A percentile compares a stretch with the other conserved stretches of the same genome.
Conservation (phyloP, 2,329 filamentous ascomycete genomes). For the Madurella fahalii region DNA sequence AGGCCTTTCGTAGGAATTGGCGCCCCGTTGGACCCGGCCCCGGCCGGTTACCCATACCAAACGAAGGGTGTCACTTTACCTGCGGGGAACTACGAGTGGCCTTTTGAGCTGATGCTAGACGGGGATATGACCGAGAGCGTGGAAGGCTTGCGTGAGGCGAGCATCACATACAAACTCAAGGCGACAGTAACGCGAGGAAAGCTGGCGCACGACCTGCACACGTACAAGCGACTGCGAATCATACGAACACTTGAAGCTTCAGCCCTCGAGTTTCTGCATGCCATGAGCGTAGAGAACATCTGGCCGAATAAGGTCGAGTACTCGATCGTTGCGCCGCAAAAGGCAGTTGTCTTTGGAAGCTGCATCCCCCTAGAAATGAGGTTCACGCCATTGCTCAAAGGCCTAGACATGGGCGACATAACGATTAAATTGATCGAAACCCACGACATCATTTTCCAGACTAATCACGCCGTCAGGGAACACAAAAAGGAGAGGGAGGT, state of each 20-base stretch:
- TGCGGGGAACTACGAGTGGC: slow-evolving; percentile 79
- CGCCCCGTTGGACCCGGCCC: slow-evolving; percentile 5
- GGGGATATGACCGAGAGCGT: slow-evolving; percentile 79
- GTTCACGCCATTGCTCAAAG: slow-evolving; percentile 84
- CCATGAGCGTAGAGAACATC: slow-evolving; percentile 94
- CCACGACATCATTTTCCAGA: slow-evolving; percentile 60
- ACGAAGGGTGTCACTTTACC: slow-evolving; percentile 57
- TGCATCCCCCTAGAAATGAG: slow-evolving; percentile 78
- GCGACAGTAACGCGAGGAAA: slow-evolving; percentile 84
- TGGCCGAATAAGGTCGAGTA: slow-evolving; percentile 99
- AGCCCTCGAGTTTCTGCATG: slow-evolving; percentile 74
- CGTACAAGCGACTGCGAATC: slow-evolving; percentile 73
- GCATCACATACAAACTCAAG: slow-evolving; percentile 86
- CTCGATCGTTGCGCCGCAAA: slow-evolving; percentile 86
- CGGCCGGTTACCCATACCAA: slow-evolving; percentile 27
- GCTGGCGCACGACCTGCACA: slow-evolving; percentile 79
- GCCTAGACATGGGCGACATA: slow-evolving; percentile 78
- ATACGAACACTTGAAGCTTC: slow-evolving; percentile 73
- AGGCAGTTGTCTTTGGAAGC: slow-evolving; percentile 93
- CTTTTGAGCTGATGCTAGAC: slow-evolving; percentile 70
- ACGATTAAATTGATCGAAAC: slow-evolving; percentile 75
- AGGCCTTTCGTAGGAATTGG: slow-evolving; percentile 54
- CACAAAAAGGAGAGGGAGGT: slow-evolving; percentile 64
- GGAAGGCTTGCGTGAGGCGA: slow-evolving; percentile 81
- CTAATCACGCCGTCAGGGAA: slow-evolving; percentile 46